phyloP scores from a whole-genome alignment of 2,329 filamentous ascomycete species.

The Teratosphaeriaceae sp. region DNA sequence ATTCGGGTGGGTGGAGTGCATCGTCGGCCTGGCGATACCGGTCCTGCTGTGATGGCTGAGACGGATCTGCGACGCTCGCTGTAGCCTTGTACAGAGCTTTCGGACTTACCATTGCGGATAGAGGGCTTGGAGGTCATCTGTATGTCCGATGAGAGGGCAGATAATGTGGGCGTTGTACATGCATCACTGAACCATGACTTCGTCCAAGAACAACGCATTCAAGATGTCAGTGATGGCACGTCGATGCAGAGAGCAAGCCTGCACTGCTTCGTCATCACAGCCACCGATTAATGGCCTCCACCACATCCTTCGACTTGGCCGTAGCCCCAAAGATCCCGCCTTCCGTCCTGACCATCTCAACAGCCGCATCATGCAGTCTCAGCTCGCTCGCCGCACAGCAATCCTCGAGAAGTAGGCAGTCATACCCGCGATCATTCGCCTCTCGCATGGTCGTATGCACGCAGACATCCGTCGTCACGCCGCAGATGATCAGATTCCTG shows the following conservation, averaged over 20 bases:
- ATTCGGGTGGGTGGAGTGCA: background rate
- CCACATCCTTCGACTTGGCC: conserved; percentile 12
- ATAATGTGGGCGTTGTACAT: too few species aligned
- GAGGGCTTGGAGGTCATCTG: too few species aligned
- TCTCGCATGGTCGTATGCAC: conserved; percentile 51
- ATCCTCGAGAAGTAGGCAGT: conserved; percentile 47
- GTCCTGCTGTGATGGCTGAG: background rate
- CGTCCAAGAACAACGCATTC: too few species aligned
- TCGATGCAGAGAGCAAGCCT: too few species aligned
- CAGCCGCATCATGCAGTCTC: conserved; percentile 35
- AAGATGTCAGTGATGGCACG: too few species aligned
- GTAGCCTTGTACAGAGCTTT: too few species aligned
- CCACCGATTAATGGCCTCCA: conserved; percentile 2
- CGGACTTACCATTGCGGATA: too few species aligned
- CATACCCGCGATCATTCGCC: conserved; percentile 50
- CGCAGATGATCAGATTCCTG: conserved; percentile 47
- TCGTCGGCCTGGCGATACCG: background rate
- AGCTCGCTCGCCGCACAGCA: conserved; percentile 38
- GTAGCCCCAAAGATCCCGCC: conserved; percentile 23
- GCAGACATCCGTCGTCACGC: conserved; percentile 52
- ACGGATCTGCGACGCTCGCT: too few species aligned
- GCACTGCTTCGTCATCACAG: background rate
- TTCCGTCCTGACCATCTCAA: conserved; percentile 42
- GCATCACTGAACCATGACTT: too few species aligned
- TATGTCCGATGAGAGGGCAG: too few species aligned